Evolutionary conservation across 306 rosid species (phyloP).

Genomic region (Vicia villosa): DNA sequence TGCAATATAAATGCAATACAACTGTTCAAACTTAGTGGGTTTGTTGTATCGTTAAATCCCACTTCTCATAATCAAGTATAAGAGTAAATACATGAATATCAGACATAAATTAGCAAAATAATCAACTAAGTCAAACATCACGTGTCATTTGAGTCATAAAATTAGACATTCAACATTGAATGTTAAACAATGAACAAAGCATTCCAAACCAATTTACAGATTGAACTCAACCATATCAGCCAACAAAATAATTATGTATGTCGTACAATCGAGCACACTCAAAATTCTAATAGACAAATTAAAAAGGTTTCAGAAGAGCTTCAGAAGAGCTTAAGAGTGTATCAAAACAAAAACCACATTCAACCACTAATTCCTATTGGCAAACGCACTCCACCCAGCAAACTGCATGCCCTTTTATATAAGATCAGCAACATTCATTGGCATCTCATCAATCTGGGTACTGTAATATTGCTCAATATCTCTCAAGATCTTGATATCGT

Average conservation of each 20-base stretch:
- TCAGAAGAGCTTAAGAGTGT: background rate
- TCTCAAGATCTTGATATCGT: constrained; percentile 91
- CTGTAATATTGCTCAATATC: constrained; percentile 97
- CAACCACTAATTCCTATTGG: constrained; percentile 31
- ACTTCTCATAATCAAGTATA: background rate
- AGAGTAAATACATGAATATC: background rate
- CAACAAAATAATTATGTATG: constrained; percentile 1
- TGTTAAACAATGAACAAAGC: constrained; percentile 27
- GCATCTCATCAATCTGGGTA: constrained; percentile 99
- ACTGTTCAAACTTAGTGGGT: background rate
- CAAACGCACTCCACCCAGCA: constrained; percentile 45
- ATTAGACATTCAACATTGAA: constrained; percentile 30
- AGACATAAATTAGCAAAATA: background rate
- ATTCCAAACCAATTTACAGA: constrained; percentile 43
- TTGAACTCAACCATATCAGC: constrained; percentile 35
- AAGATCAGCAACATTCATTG: constrained; percentile 96
- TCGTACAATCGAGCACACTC: constrained; percentile 11
- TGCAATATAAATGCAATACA: too few species aligned
- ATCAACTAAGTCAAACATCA: constrained; percentile 28
- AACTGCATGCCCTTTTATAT: constrained; percentile 44
- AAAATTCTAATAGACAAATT: constrained; percentile 30
- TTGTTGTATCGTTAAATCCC: background rate
- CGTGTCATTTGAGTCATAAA: constrained; percentile 24
- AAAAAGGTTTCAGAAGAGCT: constrained; percentile 27
- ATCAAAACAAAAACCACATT: constrained; percentile 33